Conservation (phyloP, 208 protist genomes). For the Angomonas ambiguus region DNA sequence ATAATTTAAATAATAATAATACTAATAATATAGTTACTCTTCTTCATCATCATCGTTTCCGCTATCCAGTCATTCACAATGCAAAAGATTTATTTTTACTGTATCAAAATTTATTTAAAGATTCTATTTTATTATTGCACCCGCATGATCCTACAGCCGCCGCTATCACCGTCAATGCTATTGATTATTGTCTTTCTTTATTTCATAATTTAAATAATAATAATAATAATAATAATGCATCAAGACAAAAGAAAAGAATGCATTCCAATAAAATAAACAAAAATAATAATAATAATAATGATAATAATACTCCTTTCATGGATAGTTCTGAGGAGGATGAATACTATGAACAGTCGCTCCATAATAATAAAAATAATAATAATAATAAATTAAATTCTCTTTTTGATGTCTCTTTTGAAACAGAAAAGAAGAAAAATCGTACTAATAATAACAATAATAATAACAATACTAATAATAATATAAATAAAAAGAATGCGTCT, state of each 20-base stretch:
- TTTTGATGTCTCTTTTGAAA: not conserved
- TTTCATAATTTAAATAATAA: slow-evolving; percentile 13
- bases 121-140: slow-evolving; percentile 64
- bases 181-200: slow-evolving; percentile 39
- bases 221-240: not conserved
- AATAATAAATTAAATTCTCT: not conserved
- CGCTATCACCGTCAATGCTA: slow-evolving; percentile 71
- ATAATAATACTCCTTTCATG: not conserved
- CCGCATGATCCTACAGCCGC: slow-evolving; percentile 83
- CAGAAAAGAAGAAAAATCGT: not conserved
- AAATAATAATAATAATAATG: not conserved
- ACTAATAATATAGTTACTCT: slow-evolving; percentile 15
- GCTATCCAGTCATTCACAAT: slow-evolving; percentile 55
- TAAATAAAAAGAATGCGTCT: too few relatives aligned
- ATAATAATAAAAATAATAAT: not conserved
- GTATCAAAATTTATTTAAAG: slow-evolving; percentile 52
- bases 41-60: slow-evolving; percentile 63
- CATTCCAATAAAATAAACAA: not conserved
- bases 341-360: not conserved
- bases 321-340: not conserved
- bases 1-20: not conserved
- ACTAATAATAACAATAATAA: not conserved
- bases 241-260: slow-evolving; percentile 3
- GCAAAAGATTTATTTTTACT: slow-evolving; percentile 54
- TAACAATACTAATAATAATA: slow-evolving; percentile 1